Conservation (phyloP, 164 flowering plant species). For the Piper longum region DNA sequence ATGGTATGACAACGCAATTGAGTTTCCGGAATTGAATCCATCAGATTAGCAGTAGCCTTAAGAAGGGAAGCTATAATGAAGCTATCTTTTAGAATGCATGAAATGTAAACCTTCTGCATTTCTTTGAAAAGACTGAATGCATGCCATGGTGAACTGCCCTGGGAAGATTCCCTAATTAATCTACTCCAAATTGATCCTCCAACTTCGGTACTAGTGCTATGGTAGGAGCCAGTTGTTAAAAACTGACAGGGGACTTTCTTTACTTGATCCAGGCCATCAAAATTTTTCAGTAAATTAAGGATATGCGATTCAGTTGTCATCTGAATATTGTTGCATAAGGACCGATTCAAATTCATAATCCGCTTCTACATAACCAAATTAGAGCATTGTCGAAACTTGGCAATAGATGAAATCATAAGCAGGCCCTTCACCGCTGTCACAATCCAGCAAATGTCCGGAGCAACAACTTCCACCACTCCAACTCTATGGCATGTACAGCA, state of each 20-base stretch:
- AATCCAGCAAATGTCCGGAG: neutral
- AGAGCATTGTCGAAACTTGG: neutral
- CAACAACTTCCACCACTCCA: too few species aligned
- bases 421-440: neutral
- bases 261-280: slow-evolving; percentile 4
- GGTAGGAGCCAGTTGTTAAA: slow-evolving; percentile 11
- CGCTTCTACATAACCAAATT: neutral
- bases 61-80: slow-evolving; percentile 16
- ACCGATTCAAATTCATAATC: slow-evolving; percentile 3
- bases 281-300: slow-evolving; percentile 5
- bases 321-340: slow-evolving; percentile 1
- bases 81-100: slow-evolving; percentile 5
- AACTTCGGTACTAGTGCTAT: neutral
- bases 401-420: slow-evolving; percentile 1
- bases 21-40: slow-evolving; percentile 8
- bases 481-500: too few species aligned
- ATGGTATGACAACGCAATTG: slow-evolving; percentile 12
- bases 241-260: slow-evolving; percentile 14
- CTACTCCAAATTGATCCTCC: slow-evolving; percentile 11
- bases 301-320: slow-evolving; percentile 3
- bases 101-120: slow-evolving; percentile 1
- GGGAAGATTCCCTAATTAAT: slow-evolving; percentile 14
- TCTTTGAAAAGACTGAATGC: slow-evolving; percentile 14
- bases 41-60: slow-evolving; percentile 16
- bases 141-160: slow-evolving; percentile 11